A percentile compares a stretch with the other conserved stretches of the same genome.
phyloP scores from a whole-genome alignment of 2,329 filamentous ascomycete genomes.

The Gnomoniopsis smithogilvyi region DNA sequence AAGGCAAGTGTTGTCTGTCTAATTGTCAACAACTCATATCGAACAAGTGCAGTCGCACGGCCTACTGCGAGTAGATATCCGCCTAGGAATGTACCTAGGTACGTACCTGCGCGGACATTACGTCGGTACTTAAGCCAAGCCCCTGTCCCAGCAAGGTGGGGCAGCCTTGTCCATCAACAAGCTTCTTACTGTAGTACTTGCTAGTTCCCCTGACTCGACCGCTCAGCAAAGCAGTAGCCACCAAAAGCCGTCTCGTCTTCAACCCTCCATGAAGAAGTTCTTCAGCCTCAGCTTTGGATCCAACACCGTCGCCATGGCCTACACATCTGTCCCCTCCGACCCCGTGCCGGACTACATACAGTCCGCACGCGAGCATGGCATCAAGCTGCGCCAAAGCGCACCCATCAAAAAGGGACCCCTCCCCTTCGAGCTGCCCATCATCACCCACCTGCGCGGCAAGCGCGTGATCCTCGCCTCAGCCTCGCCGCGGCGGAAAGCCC shows the following conservation, averaged over 20 bases:
- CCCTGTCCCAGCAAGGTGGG: too few relatives aligned
- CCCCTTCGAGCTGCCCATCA: slow-evolving; percentile 75
- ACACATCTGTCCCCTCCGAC: slow-evolving; percentile 28
- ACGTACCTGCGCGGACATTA: too few relatives aligned
- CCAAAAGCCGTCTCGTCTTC: neutral
- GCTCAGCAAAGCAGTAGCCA: neutral
- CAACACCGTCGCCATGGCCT: slow-evolving; percentile 14
- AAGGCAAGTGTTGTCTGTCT: too few relatives aligned
- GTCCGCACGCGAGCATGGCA: slow-evolving; percentile 36
- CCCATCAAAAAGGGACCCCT: slow-evolving; percentile 50
- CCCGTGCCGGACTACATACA: slow-evolving; percentile 45
- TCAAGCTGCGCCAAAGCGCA: slow-evolving; percentile 31
- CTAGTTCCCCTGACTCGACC: neutral
- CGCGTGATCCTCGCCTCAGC: slow-evolving; percentile 87
- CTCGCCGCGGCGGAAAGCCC: slow-evolving; percentile 78
- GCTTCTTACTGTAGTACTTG: too few relatives aligned
- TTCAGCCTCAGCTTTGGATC: slow-evolving; percentile 3
- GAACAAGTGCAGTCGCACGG: too few relatives aligned
- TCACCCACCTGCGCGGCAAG: slow-evolving; percentile 72
- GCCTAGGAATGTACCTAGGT: too few relatives aligned
- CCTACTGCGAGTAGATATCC: too few relatives aligned
- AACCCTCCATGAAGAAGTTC: slow-evolving; percentile 1
- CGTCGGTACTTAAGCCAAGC: too few relatives aligned
- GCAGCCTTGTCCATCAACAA: too few relatives aligned
- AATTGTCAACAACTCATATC: too few relatives aligned